Percentiles rank a stretch among this genome's conserved stretches.
Evolutionary conservation across 345 rosid genomes (phyloP).

Genomic region (Heritiera littoralis): DNA sequence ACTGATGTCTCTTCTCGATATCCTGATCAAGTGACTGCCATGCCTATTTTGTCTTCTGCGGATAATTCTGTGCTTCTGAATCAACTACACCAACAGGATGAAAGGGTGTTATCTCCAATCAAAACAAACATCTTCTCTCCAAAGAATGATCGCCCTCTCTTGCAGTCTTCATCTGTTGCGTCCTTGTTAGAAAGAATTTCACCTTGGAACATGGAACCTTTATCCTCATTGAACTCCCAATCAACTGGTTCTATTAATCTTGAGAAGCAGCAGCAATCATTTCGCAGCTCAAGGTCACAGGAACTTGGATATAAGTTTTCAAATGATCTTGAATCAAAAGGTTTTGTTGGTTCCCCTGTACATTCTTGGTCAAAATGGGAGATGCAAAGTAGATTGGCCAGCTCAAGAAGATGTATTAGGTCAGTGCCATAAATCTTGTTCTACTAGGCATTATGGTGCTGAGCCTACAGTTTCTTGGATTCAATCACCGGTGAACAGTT

Average conservation of each 20-base stretch:
- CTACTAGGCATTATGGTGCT: conserved; percentile 34
- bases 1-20: conserved; percentile 41
- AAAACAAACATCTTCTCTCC: conserved; percentile 40
- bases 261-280: conserved; percentile 23
- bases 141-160: conserved; percentile 37
- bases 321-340: conserved; percentile 25
- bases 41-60: conserved; percentile 41
- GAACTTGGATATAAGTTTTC: conserved; percentile 30
- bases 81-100: conserved; percentile 41
- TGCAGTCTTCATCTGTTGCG: conserved; percentile 39
- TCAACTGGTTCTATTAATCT: conserved; percentile 36
- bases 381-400: conserved; percentile 44
- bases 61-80: conserved; percentile 43
- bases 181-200: no score
- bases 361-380: conserved; percentile 46
- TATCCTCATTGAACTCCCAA: conserved; percentile 43
- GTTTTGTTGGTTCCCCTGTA: conserved; percentile 28
- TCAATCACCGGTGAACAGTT: conserved; percentile 41
- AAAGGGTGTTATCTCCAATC: conserved; percentile 41
- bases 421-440: conserved; percentile 30
- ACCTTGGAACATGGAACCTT: conserved; percentile 18
- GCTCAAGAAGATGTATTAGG: conserved; percentile 34
- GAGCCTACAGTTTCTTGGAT: conserved; percentile 53
- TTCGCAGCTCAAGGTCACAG: conserved; percentile 39
- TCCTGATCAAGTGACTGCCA: conserved; percentile 33